Conservation (phyloP, 1,284 basidiomycete species). For the Thecaphora thlaspeos region DNA sequence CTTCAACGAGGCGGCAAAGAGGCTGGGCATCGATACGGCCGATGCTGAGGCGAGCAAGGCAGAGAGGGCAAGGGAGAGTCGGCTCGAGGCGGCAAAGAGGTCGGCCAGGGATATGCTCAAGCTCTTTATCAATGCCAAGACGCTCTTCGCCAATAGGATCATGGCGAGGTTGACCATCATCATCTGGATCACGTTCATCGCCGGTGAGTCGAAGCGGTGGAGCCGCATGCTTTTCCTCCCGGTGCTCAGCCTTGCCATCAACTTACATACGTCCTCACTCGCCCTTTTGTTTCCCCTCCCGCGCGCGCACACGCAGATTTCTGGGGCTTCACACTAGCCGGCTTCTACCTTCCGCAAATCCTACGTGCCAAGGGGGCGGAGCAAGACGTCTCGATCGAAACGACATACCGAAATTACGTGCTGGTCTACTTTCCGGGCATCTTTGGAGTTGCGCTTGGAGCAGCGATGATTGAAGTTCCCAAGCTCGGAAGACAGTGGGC, state of each 20-base stretch:
- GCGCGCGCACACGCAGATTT: constrained; percentile 29
- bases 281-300: constrained; percentile 1
- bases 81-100: constrained; percentile 16
- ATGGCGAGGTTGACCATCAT: constrained; percentile 57
- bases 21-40: constrained; percentile 12
- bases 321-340: constrained; percentile 59
- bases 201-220: constrained; percentile 2
- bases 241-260: too few relatives aligned
- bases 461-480: constrained; percentile 58
- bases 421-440: constrained; percentile 39
- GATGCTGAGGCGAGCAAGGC: constrained; percentile 11
- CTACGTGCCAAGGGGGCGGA: constrained; percentile 56
- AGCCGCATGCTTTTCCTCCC: not conserved
- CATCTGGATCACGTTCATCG: constrained; percentile 47
- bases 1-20: constrained; percentile 56
- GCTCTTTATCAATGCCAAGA: constrained; percentile 55
- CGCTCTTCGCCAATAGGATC: constrained; percentile 56
- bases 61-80: constrained; percentile 2
- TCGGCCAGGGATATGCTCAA: constrained; percentile 35
- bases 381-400: constrained; percentile 53
- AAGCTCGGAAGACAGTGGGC: constrained; percentile 59
- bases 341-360: constrained; percentile 59
- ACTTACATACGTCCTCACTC: too few relatives aligned
- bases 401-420: constrained; percentile 58
- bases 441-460: constrained; percentile 48